Base-by-base conservation (phyloP, 768 basidiomycete genomes). In the Xerocomellus intermedius region DNA sequence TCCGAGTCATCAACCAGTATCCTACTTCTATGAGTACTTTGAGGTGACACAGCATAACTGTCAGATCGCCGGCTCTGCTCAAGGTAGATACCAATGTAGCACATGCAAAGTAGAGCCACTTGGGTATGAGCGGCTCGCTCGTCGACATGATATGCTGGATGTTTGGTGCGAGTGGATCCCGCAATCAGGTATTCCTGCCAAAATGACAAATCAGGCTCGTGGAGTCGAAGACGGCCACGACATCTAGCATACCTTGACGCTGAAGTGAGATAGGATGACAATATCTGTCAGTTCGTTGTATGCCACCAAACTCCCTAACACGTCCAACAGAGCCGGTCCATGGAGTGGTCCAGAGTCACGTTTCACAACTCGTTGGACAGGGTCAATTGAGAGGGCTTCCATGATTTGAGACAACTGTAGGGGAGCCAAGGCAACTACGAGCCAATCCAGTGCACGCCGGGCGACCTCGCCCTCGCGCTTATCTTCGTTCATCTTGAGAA, bases 181-280 rank as follows among this genome's bases (percentile, higher is more conserved):
- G 41, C 37, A 1, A 2, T 41, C n/a, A 59, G n/a, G 28, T 59
- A 59, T 30, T 59, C 58, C 58, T 57, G 8, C 2, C 8, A 8
- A 39, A 8, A 43, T 1, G 1, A 22, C 5, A 42, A 19, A 8
- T 53, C 17, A 54, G 36, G 3, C 4, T 5, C 0, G 19, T 28
- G 7, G 17, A 5, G 4, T 17, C 19, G 4, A 2, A 24, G 4
- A 24, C 3, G 1, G 4, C 5, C 8, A 19, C 13, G 22, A 19
- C 16, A 8, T 21, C 2, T 0, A 21, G n/a, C 32, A 35, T 36
- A 61, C 59, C 60, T 61, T 53, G 17, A 62, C 55, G 4, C 57
- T 57, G 42, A 51, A 48, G 17, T 62, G 59, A 5, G 61, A 54
- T 4, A 61, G 16, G 2, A n/a, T 42, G 32, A 62, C 38, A 21